Evolutionary conservation across 495 filamentous ascomycete genomes (phyloP), one percentile per base, ranked within the genome.

Genomic region (Penicillium waksmanii): DNA sequence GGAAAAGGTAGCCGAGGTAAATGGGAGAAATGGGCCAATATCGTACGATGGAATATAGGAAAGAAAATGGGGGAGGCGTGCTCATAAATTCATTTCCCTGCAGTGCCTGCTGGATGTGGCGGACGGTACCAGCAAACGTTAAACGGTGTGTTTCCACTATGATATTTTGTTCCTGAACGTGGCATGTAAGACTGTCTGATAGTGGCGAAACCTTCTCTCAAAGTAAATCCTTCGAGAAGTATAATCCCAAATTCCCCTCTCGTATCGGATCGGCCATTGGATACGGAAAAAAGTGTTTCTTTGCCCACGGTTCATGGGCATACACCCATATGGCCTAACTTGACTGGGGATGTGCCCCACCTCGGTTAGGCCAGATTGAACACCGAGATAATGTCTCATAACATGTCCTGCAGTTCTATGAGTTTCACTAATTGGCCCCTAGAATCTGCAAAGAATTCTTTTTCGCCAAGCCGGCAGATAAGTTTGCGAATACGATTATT

Each of bases 351-450:
- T 19, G 19, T 19, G 46, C 18, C 21, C 46, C 46, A 48, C 46
- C 18, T 23, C 21, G 46, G 19, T 25, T 48, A 11, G 46, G 11
- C 6, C 19, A 2, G 10, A 11, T 13, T 31, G 18, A 46, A 13
- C 17, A 17, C 43, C 43, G 43, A 46, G 43, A 46, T 12, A 27
- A 48, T 48, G 46, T 48, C 46, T 48, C 46, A 48, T 31, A 27
- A 48, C 19, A 27, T 44, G 36, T 5, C 36, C 36, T 38, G 36
- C 36, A 38, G 12, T 9, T 31, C 27, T 12, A 38, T 9, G 11
- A 38, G 36, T 38, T 38, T 38, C 36, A 38, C 36, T n/a, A 2
- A 12, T 38, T 13, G 11, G 36, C 36, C 9, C 11, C 36, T 38
- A 46, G n/a, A 21, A 46, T 46, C 13, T 10, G 42, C n/a, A 9